Conservation (phyloP, 805 yeast species). For the Lipomyces anomalus region DNA sequence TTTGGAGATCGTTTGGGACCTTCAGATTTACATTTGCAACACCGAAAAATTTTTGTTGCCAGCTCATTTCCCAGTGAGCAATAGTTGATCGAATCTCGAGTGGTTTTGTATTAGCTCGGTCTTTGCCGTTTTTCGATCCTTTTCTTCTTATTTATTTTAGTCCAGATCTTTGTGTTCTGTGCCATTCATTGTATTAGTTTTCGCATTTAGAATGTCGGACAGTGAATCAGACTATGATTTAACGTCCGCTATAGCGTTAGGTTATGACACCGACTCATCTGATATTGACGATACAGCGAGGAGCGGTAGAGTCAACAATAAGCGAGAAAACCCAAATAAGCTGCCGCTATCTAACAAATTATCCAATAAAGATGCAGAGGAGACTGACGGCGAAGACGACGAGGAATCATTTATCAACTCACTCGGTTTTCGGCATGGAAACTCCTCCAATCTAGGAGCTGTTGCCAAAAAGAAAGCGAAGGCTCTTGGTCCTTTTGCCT, state of each 20-base stretch:
- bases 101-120: too few relatives aligned
- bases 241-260: constrained; percentile 14
- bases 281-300: constrained; percentile 37
- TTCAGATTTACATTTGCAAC: neutral
- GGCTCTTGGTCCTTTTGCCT: constrained; percentile 51
- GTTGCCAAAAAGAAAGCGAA: constrained; percentile 30
- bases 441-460: constrained; percentile 2
- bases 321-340: constrained; percentile 4
- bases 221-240: constrained; percentile 21
- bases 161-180: too few relatives aligned
- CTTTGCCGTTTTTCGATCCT: too few relatives aligned
- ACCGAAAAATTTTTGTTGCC: neutral
- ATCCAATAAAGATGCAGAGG: constrained; percentile 2
- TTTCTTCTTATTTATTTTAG: too few relatives aligned
- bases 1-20: too few relatives aligned
- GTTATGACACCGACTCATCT: constrained; percentile 28
- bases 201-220: constrained; percentile 22
- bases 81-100: too few relatives aligned
- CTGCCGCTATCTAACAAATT: constrained; percentile 3
- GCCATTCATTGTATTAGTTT: too few relatives aligned
- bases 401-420: constrained; percentile 37
- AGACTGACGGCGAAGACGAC: constrained; percentile 43
- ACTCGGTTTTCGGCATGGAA: constrained; percentile 15
- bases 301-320: constrained; percentile 26
- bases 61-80: too few relatives aligned